Percentiles rank a stretch among this genome's conserved stretches.
Evolutionary conservation across 257 asterid genomes (phyloP).

Genomic region (Euphrasia confusa): DNA sequence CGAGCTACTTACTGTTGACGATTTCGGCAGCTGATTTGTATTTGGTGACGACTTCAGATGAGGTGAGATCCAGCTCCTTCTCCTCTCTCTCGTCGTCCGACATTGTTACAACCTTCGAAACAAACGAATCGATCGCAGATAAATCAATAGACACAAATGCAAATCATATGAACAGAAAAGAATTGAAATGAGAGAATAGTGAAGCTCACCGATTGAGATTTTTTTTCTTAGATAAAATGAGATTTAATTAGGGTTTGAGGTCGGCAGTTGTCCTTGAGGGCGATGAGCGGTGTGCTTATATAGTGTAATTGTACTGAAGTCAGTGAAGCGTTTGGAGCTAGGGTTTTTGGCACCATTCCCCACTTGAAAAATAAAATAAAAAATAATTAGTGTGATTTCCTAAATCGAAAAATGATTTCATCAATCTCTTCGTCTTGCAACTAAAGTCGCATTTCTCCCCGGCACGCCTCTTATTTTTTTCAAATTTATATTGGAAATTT

Average conservation of each 20-base stretch:
- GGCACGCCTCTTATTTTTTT: too few species aligned
- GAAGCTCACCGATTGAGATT: constrained; percentile 20
- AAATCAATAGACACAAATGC: neutral
- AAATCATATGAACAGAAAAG: neutral
- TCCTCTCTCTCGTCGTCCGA: constrained; percentile 92
- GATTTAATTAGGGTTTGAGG: constrained; percentile 25
- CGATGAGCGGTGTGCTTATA: constrained; percentile 24
- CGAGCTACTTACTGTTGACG: constrained; percentile 50
- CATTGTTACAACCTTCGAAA: constrained; percentile 37
- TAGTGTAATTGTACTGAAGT: constrained; percentile 22
- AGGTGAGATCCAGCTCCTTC: constrained; percentile 85
- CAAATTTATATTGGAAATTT: too few species aligned
- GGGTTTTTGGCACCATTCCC: constrained; percentile 27
- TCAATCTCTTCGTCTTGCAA: too few species aligned
- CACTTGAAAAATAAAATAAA: too few species aligned
- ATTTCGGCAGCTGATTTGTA: constrained; percentile 88
- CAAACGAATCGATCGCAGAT: constrained; percentile 4
- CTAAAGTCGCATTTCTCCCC: too few species aligned
- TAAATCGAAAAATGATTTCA: too few species aligned
- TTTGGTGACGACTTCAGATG: constrained; percentile 80
- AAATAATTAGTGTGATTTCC: too few species aligned
- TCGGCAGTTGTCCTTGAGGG: too few species aligned
- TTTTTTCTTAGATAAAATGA: neutral
- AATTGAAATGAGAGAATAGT: neutral
- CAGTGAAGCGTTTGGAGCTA: constrained; percentile 13